Conservation (phyloP, 2,329 filamentous ascomycete genomes). For the Cladosporium sp. region DNA sequence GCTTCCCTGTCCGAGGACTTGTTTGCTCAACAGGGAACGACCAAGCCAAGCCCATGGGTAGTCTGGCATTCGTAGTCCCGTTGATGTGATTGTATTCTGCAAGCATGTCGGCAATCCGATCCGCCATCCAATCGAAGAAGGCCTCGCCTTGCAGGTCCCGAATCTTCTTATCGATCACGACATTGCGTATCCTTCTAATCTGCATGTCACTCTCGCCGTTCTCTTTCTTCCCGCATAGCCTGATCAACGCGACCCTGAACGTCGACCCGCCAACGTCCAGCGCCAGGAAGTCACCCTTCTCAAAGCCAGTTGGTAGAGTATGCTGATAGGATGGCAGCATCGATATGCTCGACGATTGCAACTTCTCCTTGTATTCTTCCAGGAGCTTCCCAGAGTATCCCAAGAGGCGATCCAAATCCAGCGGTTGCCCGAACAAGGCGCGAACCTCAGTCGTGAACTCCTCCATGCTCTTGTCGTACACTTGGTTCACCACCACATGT, state of each 20-base stretch:
- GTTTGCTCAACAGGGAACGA: slow-evolving; percentile 65
- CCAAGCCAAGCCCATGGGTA: slow-evolving; percentile 61
- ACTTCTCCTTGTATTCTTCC: slow-evolving; percentile 51
- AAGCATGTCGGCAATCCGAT: slow-evolving; percentile 54
- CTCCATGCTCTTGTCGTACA: slow-evolving; percentile 44
- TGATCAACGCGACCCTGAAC: slow-evolving; percentile 58
- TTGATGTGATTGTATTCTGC: slow-evolving; percentile 37
- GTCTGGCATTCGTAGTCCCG: slow-evolving; percentile 31
- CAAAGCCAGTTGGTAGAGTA: slow-evolving; percentile 55
- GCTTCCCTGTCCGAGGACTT: slow-evolving; percentile 52
- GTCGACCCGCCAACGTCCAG: slow-evolving; percentile 65
- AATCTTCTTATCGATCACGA: slow-evolving; percentile 54
- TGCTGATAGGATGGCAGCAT: slow-evolving; percentile 65
- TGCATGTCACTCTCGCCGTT: slow-evolving; percentile 43
- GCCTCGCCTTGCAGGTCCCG: slow-evolving; percentile 51
- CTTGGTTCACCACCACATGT: slow-evolving; percentile 35
- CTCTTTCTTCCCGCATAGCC: slow-evolving; percentile 46
- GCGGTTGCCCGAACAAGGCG: slow-evolving; percentile 40
- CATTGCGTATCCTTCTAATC: slow-evolving; percentile 52
- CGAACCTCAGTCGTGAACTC: slow-evolving; percentile 43
- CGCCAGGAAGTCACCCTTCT: slow-evolving; percentile 57
- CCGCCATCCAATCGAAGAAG: slow-evolving; percentile 66
- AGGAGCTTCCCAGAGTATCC: slow-evolving; percentile 43
- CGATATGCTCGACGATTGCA: slow-evolving; percentile 54
- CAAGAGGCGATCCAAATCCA: slow-evolving; percentile 38